phyloP scores from a whole-genome alignment of 352 stramenopile species.

The Phytophthora rubi region DNA sequence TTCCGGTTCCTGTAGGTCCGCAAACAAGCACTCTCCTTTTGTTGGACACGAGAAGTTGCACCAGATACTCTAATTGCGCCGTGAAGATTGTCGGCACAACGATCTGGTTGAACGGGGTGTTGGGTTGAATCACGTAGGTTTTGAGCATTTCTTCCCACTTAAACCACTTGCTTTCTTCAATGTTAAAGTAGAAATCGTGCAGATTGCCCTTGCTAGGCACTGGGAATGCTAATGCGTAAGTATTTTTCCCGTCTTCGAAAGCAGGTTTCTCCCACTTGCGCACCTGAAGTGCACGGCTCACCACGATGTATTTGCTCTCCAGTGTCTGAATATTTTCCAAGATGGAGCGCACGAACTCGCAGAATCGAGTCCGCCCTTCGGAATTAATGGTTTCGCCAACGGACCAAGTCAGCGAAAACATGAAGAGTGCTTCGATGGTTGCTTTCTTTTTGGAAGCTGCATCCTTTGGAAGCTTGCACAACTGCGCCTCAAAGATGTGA shows the following conservation, averaged over 20 bases:
- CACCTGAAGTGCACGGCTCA: constrained; percentile 82
- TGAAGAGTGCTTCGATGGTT: constrained; percentile 81
- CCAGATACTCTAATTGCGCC: constrained; percentile 89
- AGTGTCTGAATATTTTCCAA: constrained; percentile 76
- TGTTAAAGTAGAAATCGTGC: constrained; percentile 90
- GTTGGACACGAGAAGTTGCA: constrained; percentile 84
- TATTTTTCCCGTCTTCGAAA: constrained; percentile 71
- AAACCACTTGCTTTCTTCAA: constrained; percentile 88
- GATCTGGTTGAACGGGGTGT: constrained; percentile 92
- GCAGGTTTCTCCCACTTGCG: constrained; percentile 79
- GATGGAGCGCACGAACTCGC: constrained; percentile 82
- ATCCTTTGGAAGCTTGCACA: constrained; percentile 75
- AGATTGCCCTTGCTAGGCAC: constrained; percentile 77
- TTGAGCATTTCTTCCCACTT: constrained; percentile 91
- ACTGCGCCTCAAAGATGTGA: constrained; percentile 82
- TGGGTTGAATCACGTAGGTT: constrained; percentile 85
- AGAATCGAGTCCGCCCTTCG: constrained; percentile 74
- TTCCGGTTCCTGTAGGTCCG: constrained; percentile 93
- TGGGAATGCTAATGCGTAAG: constrained; percentile 55
- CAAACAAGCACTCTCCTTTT: constrained; percentile 91
- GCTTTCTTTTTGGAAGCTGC: constrained; percentile 73
- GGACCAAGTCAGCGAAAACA: constrained; percentile 94
- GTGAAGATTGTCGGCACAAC: constrained; percentile 95
- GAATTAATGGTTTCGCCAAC: constrained; percentile 84
- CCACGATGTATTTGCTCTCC: constrained; percentile 75